phyloP scores from a whole-genome alignment of 257 asterid genomes.

The Nicotiana noctiflora region DNA sequence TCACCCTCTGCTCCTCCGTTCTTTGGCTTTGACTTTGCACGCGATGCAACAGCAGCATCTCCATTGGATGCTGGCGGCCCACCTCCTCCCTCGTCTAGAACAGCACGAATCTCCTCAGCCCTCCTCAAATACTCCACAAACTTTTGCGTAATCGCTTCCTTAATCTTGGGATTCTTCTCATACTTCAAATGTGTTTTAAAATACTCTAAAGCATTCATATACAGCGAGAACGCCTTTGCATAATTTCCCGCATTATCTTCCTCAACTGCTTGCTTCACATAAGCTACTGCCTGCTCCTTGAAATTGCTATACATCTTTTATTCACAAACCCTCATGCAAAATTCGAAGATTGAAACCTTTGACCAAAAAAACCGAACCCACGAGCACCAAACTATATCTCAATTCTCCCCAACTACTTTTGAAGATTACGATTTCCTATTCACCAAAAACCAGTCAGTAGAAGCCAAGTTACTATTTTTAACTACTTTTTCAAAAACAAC shows the following conservation, averaged over 20 bases:
- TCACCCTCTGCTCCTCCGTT: slow-evolving; percentile 76
- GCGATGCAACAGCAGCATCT: slow-evolving; percentile 84
- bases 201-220: slow-evolving; percentile 97
- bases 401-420: neutral
- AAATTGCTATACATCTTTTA: slow-evolving; percentile 85
- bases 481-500: neutral
- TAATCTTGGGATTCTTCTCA: slow-evolving; percentile 91
- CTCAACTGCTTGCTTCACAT: slow-evolving; percentile 85
- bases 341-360: neutral
- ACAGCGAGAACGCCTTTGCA: slow-evolving; percentile 89
- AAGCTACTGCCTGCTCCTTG: slow-evolving; percentile 98
- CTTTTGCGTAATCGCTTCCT: slow-evolving; percentile 96
- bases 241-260: slow-evolving; percentile 96
- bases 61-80: slow-evolving; percentile 55
- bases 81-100: slow-evolving; percentile 90
- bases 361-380: neutral
- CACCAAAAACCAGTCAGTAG: neutral
- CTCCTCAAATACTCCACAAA: slow-evolving; percentile 92
- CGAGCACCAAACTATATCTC: neutral
- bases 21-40: slow-evolving; percentile 83
- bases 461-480: neutral
- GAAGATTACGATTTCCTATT: neutral
- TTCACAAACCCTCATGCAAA: slow-evolving; percentile 7
- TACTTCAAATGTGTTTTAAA: slow-evolving; percentile 93
- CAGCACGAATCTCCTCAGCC: slow-evolving; percentile 98